phyloP scores from a whole-genome alignment of 2,329 filamentous ascomycete species.

The Gaeumannomyces tritici region DNA sequence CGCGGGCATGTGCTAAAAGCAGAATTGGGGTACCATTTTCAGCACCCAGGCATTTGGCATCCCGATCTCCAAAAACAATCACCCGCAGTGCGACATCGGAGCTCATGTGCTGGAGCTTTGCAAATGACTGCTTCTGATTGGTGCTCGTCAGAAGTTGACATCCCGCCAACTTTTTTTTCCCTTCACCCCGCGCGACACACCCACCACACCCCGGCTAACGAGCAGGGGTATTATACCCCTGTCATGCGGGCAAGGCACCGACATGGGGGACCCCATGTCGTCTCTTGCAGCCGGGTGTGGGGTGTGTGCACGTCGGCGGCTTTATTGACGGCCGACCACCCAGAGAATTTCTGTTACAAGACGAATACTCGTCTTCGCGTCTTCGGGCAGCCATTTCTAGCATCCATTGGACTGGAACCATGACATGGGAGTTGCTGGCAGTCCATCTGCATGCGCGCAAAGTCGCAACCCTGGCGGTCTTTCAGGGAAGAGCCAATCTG shows the following conservation, averaged over 20 bases:
- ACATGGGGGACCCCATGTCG: constrained; percentile 2
- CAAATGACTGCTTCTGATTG: constrained; percentile 16
- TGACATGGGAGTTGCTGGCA: neutral
- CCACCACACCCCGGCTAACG: neutral
- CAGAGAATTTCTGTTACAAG: neutral
- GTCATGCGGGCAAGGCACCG: neutral
- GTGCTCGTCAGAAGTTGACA: constrained; percentile 2
- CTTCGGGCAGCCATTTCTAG: neutral
- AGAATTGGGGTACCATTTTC: neutral
- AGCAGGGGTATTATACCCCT: neutral
- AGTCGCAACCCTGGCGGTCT: neutral
- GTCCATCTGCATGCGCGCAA: neutral
- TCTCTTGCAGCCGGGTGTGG: constrained; percentile 4
- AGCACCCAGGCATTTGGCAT: neutral
- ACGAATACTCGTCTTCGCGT: neutral
- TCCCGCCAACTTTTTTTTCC: neutral
- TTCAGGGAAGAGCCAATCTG: neutral
- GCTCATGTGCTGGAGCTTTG: constrained; percentile 10
- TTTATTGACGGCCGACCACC: neutral
- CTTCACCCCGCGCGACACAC: neutral
- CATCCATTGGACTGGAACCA: neutral
- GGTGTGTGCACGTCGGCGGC: constrained; percentile 2
- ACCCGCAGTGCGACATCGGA: constrained; percentile 9
- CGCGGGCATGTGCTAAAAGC: neutral
- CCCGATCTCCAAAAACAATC: neutral